phyloP scores from a whole-genome alignment of 306 rosid genomes.

The Calophaca sinica region DNA sequence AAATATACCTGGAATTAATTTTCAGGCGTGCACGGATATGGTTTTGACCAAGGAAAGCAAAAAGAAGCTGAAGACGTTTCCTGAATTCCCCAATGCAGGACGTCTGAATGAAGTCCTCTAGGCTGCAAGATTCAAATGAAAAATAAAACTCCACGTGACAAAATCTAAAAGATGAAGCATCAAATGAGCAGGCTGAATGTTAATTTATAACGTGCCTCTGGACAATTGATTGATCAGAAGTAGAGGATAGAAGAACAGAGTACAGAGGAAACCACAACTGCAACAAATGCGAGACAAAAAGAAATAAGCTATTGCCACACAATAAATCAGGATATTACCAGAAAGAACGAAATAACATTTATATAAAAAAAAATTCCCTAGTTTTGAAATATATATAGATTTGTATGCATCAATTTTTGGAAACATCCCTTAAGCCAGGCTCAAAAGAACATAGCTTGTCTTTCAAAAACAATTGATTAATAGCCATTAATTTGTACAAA shows the following conservation, averaged over 20 bases:
- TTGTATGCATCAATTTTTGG: no score
- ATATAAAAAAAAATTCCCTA: neutral
- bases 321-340: neutral
- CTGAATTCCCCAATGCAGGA: conserved; percentile 91
- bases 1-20: conserved; percentile 59
- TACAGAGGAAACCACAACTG: conserved; percentile 95
- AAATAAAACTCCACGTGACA: conserved; percentile 28
- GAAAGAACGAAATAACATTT: neutral
- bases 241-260: conserved; percentile 58
- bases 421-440: no score
- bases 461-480: no score
- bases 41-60: conserved; percentile 87
- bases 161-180: conserved; percentile 15
- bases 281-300: conserved; percentile 44
- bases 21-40: conserved; percentile 53
- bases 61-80: conserved; percentile 90
- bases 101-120: conserved; percentile 81
- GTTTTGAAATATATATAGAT: neutral
- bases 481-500: no score
- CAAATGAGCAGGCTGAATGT: conserved; percentile 16
- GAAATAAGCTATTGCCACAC: conserved; percentile 31
- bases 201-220: conserved; percentile 59
- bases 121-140: conserved; percentile 57
- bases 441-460: no score
- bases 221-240: conserved; percentile 52